phyloP scores from a whole-genome alignment of 2,329 filamentous ascomycete species.

The Colletotrichum sp. region DNA sequence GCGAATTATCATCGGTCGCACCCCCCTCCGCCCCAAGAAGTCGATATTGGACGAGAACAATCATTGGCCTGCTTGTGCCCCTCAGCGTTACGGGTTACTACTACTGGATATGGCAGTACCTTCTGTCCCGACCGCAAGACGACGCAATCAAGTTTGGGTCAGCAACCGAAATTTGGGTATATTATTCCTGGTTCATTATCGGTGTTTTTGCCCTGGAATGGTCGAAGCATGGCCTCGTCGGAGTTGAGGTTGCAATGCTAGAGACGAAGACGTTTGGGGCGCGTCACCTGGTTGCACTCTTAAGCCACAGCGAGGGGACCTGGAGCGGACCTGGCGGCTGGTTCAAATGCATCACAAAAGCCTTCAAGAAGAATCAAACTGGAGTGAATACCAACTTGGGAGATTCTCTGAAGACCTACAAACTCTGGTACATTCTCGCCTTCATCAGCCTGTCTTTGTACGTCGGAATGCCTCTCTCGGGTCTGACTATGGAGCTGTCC shows the following conservation, averaged over 20 bases:
- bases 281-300: not conserved
- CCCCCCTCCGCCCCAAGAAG: not conserved
- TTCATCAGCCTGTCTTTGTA: constrained; percentile 4
- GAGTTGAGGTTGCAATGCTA: constrained; percentile 21
- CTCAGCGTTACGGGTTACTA: not conserved
- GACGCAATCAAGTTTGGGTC: not conserved
- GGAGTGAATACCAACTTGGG: rapidly evolving
- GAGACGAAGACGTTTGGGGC: not conserved
- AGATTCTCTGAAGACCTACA: not conserved
- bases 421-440: constrained; percentile 18
- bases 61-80: not conserved
- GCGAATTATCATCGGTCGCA: not conserved
- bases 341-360: not conserved
- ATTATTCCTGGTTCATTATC: constrained; percentile 23
- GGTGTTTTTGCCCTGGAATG: constrained; percentile 23
- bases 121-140: not conserved
- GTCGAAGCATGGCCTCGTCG: constrained; percentile 20
- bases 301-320: not conserved
- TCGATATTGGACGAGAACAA: not conserved
- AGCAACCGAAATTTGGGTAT: not conserved
- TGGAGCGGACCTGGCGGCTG: constrained; percentile 22
- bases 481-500: constrained; percentile 15
- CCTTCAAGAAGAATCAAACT: not conserved
- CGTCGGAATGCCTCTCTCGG: constrained; percentile 20
- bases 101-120: not conserved